These are phyloP conservation scores for Calonectria pseudoturangicola DNA, from an alignment of 2,329 filamentous ascomycete species.

Conservation along the genomic window DNA sequence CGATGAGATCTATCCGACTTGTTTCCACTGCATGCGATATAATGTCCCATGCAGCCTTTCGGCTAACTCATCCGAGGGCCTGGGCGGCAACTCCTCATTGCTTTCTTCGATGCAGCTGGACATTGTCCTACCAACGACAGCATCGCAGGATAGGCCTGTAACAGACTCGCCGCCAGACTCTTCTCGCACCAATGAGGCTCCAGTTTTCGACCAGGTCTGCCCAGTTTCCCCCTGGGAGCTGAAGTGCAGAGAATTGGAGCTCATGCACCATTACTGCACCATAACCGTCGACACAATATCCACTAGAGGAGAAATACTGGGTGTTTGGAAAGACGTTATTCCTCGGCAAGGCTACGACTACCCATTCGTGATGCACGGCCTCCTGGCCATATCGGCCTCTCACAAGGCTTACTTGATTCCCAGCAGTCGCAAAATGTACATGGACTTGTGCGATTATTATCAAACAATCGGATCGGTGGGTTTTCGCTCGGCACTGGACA, in stretches of 20 bases:
- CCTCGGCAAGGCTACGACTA: slow-evolving; percentile 54
- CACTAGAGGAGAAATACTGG: slow-evolving; percentile 46
- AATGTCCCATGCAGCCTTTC: slow-evolving; percentile 55
- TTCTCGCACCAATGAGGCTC: slow-evolving; percentile 28
- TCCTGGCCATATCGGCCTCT: slow-evolving; percentile 55
- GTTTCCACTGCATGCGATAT: slow-evolving; percentile 56
- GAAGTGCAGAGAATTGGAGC: slow-evolving; percentile 50
- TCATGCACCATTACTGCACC: slow-evolving; percentile 58
- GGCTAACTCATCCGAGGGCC: background rate
- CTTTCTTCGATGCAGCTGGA: slow-evolving; percentile 31
- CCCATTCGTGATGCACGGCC: slow-evolving; percentile 56
- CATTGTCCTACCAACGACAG: slow-evolving; percentile 36
- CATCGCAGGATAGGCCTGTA: background rate
- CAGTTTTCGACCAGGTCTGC: slow-evolving; percentile 45
- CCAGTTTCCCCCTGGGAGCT: slow-evolving; percentile 50
- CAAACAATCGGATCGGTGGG: slow-evolving; percentile 56
- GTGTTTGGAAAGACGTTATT: slow-evolving; percentile 53
- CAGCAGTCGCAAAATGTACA: slow-evolving; percentile 48
- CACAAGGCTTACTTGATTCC: slow-evolving; percentile 57
- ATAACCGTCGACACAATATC: slow-evolving; percentile 52
- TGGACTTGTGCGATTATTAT: slow-evolving; percentile 54
- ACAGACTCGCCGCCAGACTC: slow-evolving; percentile 33
- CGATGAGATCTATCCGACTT: slow-evolving; percentile 55
- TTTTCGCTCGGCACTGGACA: slow-evolving; percentile 50
- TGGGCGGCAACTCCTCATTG: background rate